phyloP scores from a whole-genome alignment of 1,284 basidiomycete species.

The Ganoderma leucocontextum region DNA sequence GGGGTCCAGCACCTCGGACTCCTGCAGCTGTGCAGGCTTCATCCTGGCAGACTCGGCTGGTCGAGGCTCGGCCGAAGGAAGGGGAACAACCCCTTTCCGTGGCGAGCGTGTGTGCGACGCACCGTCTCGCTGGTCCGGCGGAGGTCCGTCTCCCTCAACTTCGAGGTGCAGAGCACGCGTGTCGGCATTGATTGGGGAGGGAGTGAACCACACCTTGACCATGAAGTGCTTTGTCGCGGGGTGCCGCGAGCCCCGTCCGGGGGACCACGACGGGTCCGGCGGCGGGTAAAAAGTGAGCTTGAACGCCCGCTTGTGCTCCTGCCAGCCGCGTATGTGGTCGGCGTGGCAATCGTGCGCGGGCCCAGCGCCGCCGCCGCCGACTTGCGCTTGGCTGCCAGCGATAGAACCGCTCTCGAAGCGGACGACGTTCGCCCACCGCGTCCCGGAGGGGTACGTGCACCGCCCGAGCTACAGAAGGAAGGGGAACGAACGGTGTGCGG shows the following conservation, averaged over 20 bases:
- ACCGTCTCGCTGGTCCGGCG: not conserved
- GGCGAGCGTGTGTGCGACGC: not conserved
- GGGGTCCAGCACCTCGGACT: conserved; percentile 4
- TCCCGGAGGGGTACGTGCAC: conserved; percentile 1
- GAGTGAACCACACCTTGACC: not conserved
- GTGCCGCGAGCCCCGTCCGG: not conserved
- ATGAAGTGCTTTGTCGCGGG: not conserved
- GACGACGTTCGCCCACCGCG: conserved; percentile 3
- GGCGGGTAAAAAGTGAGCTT: not conserved
- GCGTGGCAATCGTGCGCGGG: not conserved
- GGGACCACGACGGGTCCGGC: not conserved
- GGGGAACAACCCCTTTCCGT: not conserved
- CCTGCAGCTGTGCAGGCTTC: not conserved
- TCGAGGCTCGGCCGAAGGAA: not conserved
- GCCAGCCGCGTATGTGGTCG: conserved; percentile 3
- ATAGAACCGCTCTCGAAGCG: not conserved
- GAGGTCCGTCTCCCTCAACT: not conserved
- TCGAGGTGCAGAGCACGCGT: not conserved
- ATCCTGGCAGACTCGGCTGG: not conserved
- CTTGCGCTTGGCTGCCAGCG: not conserved
- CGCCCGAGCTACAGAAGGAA: conserved; percentile 1
- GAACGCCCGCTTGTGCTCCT: not conserved
- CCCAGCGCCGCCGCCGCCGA: not conserved
- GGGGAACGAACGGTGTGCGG: not conserved
- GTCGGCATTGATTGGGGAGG: not conserved